Base-by-base conservation (phyloP, 768 basidiomycete species). In the Boletus huronensis region DNA sequence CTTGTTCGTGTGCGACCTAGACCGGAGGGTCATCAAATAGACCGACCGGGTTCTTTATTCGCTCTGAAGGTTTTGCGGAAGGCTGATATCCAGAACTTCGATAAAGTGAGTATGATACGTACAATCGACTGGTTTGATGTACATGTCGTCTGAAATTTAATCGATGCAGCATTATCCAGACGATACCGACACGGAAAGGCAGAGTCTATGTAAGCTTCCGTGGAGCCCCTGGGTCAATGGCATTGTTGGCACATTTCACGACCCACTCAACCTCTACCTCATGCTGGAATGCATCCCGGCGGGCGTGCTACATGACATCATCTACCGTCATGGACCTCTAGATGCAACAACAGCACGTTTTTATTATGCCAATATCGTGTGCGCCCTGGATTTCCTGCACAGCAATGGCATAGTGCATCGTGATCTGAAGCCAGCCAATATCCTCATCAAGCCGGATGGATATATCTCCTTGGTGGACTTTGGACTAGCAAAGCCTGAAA, bases 371-470 rank as follows among this genome's bases (percentile, higher is more conserved):
- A 84, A 84, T 58, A 76, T 84, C 39, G 73, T 75, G 11, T 74
- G 75, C 40, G 83, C 72, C 13, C 61, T 85, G 28, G 69, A 74
- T 13, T 81, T 79, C 60, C 63, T 85, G 2, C 76, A 80, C 49
- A 52, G 54, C 0, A 64, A 74, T 9, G 71, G 69, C n/a, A 68
- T 83, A 46, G 72, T 76, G 7, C 82, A 84, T 53, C 74, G 81
- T 19, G 82, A 85, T 60, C 51, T 85, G 19, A 84, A 84, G 60
- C 82, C 83, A 2, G 77, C 76, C 19, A 84, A 84, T 47, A 75
- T 85, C 45, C 73, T 85, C 48, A 50, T 85, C 53, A 81, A 79
- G 40, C 59, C 72, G 2, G 80, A 82, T 61, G 83, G 83, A 25
- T 85, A 85, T 59, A 70, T 84, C 26, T 64, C 70, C 52, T 55